A percentile compares a stretch with the other conserved stretches of the same genome.
These are phyloP conservation scores for Tanacetum coccineum DNA, from an alignment of 129 eudicot species.

Conservation along the genomic window DNA sequence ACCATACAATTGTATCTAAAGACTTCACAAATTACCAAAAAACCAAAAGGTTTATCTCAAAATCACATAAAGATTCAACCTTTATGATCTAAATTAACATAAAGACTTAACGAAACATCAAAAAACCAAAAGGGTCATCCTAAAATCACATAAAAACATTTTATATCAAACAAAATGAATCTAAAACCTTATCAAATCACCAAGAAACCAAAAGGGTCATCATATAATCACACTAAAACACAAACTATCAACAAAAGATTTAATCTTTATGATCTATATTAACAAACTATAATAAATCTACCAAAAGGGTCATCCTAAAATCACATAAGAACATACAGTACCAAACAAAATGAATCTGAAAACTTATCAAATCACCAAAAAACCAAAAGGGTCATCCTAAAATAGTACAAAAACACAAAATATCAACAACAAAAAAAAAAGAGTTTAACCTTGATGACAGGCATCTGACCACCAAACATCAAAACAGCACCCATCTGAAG, in stretches of 20 bases:
- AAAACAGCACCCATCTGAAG: slow-evolving; percentile 96
- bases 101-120: neutral
- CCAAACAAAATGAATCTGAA: neutral
- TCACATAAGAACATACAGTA: too few relatives aligned
- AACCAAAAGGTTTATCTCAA: neutral
- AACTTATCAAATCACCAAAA: neutral
- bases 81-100: too few relatives aligned
- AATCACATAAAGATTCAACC: too few relatives aligned
- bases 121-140: neutral
- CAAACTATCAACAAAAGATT: too few relatives aligned
- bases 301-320: neutral
- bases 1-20: neutral
- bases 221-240: too few relatives aligned
- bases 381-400: neutral
- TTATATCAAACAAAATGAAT: neutral
- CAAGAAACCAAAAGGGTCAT: too few relatives aligned
- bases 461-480: slow-evolving; percentile 96
- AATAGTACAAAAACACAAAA: too few relatives aligned
- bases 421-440: neutral
- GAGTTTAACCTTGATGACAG: slow-evolving; percentile 71
- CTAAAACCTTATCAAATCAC: neutral
- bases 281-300: neutral
- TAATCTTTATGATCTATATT: too few relatives aligned
- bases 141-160: too few relatives aligned
- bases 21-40: slow-evolving; percentile 4